phyloP scores from a whole-genome alignment of 73 alveolate genomes.

The Stentor coeruleus region DNA sequence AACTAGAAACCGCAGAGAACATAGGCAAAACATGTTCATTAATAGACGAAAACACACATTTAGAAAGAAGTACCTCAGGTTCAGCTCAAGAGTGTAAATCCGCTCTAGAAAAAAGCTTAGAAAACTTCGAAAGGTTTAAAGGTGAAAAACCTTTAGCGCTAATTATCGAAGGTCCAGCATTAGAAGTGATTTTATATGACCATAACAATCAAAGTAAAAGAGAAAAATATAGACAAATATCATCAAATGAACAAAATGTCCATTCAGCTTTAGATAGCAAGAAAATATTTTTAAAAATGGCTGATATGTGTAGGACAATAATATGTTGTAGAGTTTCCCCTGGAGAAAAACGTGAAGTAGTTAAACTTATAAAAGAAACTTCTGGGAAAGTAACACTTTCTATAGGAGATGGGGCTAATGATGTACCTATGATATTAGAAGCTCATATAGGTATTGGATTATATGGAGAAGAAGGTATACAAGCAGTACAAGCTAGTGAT shows the following conservation, averaged over 20 bases:
- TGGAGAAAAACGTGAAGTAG: slow-evolving; percentile 92
- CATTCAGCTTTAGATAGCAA: neutral
- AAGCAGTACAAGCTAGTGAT: slow-evolving; percentile 91
- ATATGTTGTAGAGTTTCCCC: slow-evolving; percentile 90
- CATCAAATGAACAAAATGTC: neutral
- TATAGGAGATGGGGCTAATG: slow-evolving; percentile 99
- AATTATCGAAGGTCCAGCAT: slow-evolving; percentile 22
- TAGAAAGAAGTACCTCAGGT: neutral
- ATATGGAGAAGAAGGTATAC: slow-evolving; percentile 96
- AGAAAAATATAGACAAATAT: neutral
- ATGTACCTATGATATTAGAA: slow-evolving; percentile 89
- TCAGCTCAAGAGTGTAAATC: neutral
- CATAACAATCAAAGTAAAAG: neutral
- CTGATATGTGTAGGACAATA: slow-evolving; percentile 55
- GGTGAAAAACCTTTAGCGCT: neutral
- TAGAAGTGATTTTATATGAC: neutral
- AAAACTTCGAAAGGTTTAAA: neutral
- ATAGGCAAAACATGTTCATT: slow-evolving; percentile 23
- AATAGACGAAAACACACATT: neutral
- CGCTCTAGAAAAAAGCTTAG: neutral
- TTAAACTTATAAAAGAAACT: slow-evolving; percentile 76
- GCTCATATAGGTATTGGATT: slow-evolving; percentile 94
- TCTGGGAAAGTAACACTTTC: slow-evolving; percentile 78
- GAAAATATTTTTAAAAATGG: slow-evolving; percentile 1
- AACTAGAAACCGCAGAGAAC: slow-evolving; percentile 93